Evolutionary conservation across 305 asterid genomes (phyloP).

Genomic region (Fraxinus xanthoxyloides): DNA sequence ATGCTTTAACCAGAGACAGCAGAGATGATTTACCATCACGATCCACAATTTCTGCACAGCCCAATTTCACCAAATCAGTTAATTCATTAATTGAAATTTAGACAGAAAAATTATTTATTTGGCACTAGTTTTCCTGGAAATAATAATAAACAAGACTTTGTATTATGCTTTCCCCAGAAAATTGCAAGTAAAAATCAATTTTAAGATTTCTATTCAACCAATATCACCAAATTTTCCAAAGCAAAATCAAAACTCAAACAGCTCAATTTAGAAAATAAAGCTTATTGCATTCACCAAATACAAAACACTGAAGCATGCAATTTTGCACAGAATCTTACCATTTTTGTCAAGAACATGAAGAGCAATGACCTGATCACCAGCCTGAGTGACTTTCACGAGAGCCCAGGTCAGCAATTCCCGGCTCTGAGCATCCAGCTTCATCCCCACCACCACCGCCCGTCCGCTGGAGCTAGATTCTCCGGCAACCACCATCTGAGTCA

Average conservation of each 20-base stretch:
- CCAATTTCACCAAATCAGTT: slow-evolving; percentile 22
- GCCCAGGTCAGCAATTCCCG: slow-evolving; percentile 94
- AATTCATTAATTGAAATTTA: background rate
- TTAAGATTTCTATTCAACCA: background rate
- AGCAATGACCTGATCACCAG: slow-evolving; percentile 90
- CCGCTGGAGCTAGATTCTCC: slow-evolving; percentile 43
- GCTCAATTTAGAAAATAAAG: background rate
- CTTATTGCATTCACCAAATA: background rate
- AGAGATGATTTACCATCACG: slow-evolving; percentile 82
- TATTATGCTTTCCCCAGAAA: background rate
- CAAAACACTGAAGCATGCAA: background rate
- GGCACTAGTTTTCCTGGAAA: background rate
- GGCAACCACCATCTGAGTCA: slow-evolving; percentile 43
- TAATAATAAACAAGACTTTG: background rate
- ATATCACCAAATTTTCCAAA: background rate
- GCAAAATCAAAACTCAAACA: background rate
- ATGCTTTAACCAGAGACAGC: slow-evolving; percentile 77
- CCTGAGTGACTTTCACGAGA: slow-evolving; percentile 77
- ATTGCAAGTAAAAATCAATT: background rate
- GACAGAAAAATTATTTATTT: background rate
- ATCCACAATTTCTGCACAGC: slow-evolving; percentile 72
- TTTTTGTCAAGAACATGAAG: slow-evolving; percentile 77
- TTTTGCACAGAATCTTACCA: slow-evolving; percentile 33
- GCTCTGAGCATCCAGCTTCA: slow-evolving; percentile 70
- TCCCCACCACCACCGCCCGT: slow-evolving; percentile 79